Base-by-base conservation (phyloP, 1,284 basidiomycete genomes). In the Rhodotorula sp. region DNA sequence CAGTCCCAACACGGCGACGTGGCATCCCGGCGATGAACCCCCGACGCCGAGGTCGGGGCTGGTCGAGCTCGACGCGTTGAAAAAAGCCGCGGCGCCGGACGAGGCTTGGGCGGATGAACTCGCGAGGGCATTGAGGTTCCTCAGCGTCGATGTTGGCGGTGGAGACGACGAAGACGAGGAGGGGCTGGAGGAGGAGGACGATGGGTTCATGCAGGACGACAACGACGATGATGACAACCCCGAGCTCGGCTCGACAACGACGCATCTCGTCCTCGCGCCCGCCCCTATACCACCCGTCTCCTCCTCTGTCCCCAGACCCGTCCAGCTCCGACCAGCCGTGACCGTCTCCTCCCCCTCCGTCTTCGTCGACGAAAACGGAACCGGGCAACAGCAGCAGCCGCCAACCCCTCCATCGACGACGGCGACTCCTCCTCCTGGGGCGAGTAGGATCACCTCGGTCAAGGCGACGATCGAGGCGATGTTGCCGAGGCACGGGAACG, bases 1-100 rank as follows among this genome's bases (percentile, higher is more conserved):
- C 29, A 92, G 93, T 10, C 95, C 96, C 0, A 99, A 99, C 79
- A 80, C 84, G 10, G 83, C 87, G 7, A 90, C 95, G 7, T 86
- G 98, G 37, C 95, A 98, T 79, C 26, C 54, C 1, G 62, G 53
- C 53, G 62, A 62, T 26, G 53, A 33, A 42, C 53, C 53, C 86
- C 98, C 74, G 91, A 93, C 60, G 83, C 95, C 53, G 81, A 82
- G 63, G 37, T 54, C 30, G 29, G 54, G 56, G 56, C 60, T 55
- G n/a, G 59, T 65, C 49, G 76, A 79, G 5, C 75, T 84, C 14
- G 79, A 80, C 67, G 68, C 81, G 37, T 53, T 62, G 42, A 62
- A 55, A 10, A 62, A 62, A 44, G 62, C 62, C 29, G 60, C 59
- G 24, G 37, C 10, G 79, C 81, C 70, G 66, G 77, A 73, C 22